A percentile compares a stretch with the other conserved stretches of the same genome.
Conservation (phyloP, 2,329 filamentous ascomycete species). For the Hypoxylon rubiginosum region DNA sequence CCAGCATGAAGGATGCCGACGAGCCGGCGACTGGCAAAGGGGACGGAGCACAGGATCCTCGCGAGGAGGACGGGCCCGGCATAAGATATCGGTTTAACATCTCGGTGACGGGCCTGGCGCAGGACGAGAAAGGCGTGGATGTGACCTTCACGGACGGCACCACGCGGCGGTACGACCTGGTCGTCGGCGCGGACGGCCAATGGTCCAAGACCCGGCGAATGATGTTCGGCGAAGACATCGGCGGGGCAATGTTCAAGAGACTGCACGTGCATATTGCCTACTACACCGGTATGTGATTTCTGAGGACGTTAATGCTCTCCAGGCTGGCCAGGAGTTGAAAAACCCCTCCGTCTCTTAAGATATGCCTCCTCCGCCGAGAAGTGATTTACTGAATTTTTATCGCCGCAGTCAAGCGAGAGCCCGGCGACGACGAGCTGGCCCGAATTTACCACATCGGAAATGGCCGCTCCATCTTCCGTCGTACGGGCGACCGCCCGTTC, state of each 20-base stretch:
- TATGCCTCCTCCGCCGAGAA: not conserved
- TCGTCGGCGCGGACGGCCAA: conserved; percentile 69
- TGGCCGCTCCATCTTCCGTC: conserved; percentile 55
- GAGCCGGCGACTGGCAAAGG: conserved; percentile 7
- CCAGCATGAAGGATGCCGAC: conserved; percentile 44
- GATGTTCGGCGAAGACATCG: conserved; percentile 50
- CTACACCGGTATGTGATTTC: conserved; percentile 48
- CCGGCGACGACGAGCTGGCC: conserved; percentile 50
- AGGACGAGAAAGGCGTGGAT: conserved; percentile 50
- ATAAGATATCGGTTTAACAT: conserved; percentile 53
- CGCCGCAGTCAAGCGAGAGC: conserved; percentile 49
- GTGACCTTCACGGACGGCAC: conserved; percentile 61
- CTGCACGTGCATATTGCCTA: conserved; percentile 55
- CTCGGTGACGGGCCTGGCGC: conserved; percentile 47
- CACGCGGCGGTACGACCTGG: conserved; percentile 61
- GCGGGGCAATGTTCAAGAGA: conserved; percentile 46
- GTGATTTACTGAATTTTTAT: not conserved
- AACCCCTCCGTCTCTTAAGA: not conserved
- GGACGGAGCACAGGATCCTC: conserved; percentile 24
- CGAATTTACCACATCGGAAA: conserved; percentile 54
- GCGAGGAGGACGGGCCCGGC: conserved; percentile 38
- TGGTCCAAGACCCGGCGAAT: conserved; percentile 62
- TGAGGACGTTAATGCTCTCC: too few species aligned
- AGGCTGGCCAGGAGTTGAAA: not conserved
- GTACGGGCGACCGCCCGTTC: conserved; percentile 52